phyloP scores from a whole-genome alignment of 371 early-diverging fungal genomes.

The Rhizopus delemar region DNA sequence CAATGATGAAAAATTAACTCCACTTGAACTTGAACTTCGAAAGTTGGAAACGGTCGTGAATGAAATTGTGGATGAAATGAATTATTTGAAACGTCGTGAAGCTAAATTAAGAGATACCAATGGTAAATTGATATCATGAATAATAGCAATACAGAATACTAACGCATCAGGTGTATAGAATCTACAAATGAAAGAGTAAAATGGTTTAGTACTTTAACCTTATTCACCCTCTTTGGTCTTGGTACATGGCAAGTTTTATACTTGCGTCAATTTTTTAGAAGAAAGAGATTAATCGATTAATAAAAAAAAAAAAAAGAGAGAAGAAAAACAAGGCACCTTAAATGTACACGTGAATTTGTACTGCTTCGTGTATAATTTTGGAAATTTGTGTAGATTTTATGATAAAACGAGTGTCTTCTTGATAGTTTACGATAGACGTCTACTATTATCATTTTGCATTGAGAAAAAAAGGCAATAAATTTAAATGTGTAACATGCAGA shows the following conservation, averaged over 20 bases:
- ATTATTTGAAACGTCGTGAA: conserved; percentile 77
- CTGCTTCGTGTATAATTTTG: too few relatives aligned
- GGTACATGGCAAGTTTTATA: conserved; percentile 85
- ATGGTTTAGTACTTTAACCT: conserved; percentile 72
- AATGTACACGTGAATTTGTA: too few relatives aligned
- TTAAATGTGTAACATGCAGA: too few relatives aligned
- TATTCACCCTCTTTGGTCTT: conserved; percentile 65
- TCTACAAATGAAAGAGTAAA: conserved; percentile 83
- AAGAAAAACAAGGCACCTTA: too few relatives aligned
- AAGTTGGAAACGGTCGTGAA: conserved; percentile 75
- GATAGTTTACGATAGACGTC: too few relatives aligned
- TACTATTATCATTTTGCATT: too few relatives aligned
- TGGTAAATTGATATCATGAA: conserved; percentile 53
- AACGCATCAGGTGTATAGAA: conserved; percentile 47
- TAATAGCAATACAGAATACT: not conserved
- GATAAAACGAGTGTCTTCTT: too few relatives aligned
- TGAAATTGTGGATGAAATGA: conserved; percentile 80
- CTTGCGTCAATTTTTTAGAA: conserved; percentile 81
- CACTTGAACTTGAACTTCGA: conserved; percentile 86
- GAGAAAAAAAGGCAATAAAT: too few relatives aligned
- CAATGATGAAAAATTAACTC: conserved; percentile 78
- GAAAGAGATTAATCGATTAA: conserved; percentile 80
- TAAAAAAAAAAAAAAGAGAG: conserved; percentile 4
- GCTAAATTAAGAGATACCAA: conserved; percentile 84
- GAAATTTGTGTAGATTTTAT: too few relatives aligned